phyloP scores from a whole-genome alignment of 1,139 yeast genomes.

The Martiniozyma asiatica region DNA sequence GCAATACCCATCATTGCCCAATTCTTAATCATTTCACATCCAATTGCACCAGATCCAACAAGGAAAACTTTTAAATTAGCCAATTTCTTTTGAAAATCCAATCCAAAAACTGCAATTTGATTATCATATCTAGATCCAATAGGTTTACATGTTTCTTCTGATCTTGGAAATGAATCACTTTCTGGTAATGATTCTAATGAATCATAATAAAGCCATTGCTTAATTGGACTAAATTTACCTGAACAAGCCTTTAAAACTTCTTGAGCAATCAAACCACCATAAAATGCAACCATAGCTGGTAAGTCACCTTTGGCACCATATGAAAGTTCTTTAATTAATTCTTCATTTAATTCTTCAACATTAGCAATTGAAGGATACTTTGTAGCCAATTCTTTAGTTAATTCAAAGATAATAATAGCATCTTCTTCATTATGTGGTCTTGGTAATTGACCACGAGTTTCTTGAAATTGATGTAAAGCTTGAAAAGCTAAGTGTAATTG shows the following conservation, averaged over 20 bases:
- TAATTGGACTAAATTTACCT: slow-evolving; percentile 83
- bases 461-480: slow-evolving; percentile 68
- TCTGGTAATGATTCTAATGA: slow-evolving; percentile 83
- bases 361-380: slow-evolving; percentile 35
- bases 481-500: slow-evolving; percentile 88
- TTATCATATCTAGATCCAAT: slow-evolving; percentile 76
- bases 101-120: slow-evolving; percentile 90
- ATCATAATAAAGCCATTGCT: slow-evolving; percentile 88
- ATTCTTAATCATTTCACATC: slow-evolving; percentile 96
- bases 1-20: slow-evolving; percentile 98
- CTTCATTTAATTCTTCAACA: slow-evolving; percentile 51
- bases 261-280: slow-evolving; percentile 94
- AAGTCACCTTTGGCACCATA: slow-evolving; percentile 86
- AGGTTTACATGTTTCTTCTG: slow-evolving; percentile 64
- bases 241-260: slow-evolving; percentile 92
- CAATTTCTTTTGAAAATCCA: slow-evolving; percentile 57
- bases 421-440: slow-evolving; percentile 67
- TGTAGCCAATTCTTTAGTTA: slow-evolving; percentile 48
- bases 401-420: slow-evolving; percentile 51
- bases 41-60: slow-evolving; percentile 98
- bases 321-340: slow-evolving; percentile 58
- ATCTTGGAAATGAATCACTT: slow-evolving; percentile 43
- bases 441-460: slow-evolving; percentile 58
- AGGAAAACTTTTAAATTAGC: slow-evolving; percentile 74
- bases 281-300: slow-evolving; percentile 81